Evolutionary conservation across 2,329 filamentous ascomycete genomes (phyloP), one percentile per base, ranked within the genome.

Genomic region (Sordariomycetes sp.): DNA sequence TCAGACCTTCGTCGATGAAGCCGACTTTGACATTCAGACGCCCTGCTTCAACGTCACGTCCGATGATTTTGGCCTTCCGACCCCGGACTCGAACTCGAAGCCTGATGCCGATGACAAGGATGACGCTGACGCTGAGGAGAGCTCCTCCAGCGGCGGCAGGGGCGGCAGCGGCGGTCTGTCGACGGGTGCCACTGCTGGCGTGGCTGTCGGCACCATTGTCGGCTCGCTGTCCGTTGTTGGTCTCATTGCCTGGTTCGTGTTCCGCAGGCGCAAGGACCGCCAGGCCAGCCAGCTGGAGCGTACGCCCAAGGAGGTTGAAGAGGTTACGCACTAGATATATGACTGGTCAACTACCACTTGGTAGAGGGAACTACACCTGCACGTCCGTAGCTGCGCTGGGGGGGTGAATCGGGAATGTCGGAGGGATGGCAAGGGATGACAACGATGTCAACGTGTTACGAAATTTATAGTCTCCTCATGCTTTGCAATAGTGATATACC

Each of bases 31-130:
- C 55, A 59, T 57, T 40, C 57, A 59, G 34, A 62, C 70, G 35
- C 67, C 68, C 53, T 72, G 70, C 65, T 71, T 72, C 65, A 72
- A 72, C 63, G 65, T 64, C 53, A 70, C 70, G 46, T 25, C 52
- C 12, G 61, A 64, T 32, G 62, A 66, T 24, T 62, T 64, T 28
- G 64, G 65, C n/a, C 58, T 64, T n/a, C 58, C 63, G 5, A 60
- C 61, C 14, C 56, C 57, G 14, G 63, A 61, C 3, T 59, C 61
- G 8, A 56, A 56, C 16, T 63, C 65, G 1, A 60, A 60, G 14
- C 53, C 54, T 37, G 54, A 37, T 54, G 51, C 56, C 4, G 56
- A 48, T 35, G 53, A 46, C 50, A 24, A 51, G 25, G n/a, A 54
- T 35, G 46, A 37, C 46, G 28, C 55, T 35, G 40, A 48, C 7